Evolutionary conservation across 805 yeast species (phyloP).

Genomic region (Blastobotrys chiropterorum): DNA sequence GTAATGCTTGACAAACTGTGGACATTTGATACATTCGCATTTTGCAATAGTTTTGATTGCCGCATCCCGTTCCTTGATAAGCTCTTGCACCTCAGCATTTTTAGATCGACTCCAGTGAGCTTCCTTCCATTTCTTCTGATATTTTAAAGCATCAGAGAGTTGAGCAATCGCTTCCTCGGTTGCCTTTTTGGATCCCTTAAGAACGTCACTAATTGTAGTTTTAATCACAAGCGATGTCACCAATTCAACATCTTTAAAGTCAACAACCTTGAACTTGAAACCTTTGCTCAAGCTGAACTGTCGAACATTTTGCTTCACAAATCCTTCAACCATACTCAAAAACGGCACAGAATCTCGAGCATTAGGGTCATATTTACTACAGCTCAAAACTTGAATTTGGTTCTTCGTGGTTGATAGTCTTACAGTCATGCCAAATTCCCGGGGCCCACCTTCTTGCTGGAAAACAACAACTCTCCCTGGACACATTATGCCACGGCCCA

Average conservation of each 20-base stretch:
- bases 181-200: background rate
- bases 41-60: constrained; percentile 30
- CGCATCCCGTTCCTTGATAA: constrained; percentile 35
- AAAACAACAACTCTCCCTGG: constrained; percentile 56
- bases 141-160: constrained; percentile 1
- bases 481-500: constrained; percentile 42
- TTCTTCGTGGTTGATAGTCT: constrained; percentile 12
- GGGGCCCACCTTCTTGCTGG: constrained; percentile 40
- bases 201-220: background rate
- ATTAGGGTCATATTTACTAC: background rate
- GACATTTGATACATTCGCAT: constrained; percentile 32
- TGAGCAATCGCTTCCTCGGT: background rate
- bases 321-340: constrained; percentile 7
- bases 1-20: constrained; percentile 42
- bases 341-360: constrained; percentile 5
- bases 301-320: constrained; percentile 5
- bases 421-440: constrained; percentile 50
- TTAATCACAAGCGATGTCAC: constrained; percentile 5
- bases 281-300: constrained; percentile 1
- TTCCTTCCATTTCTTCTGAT: constrained; percentile 29
- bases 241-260: constrained; percentile 6
- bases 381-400: constrained; percentile 5
- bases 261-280: constrained; percentile 7
- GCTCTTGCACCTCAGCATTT: constrained; percentile 33
- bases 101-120: constrained; percentile 35